These are phyloP conservation scores for Pichia exigua DNA, from an alignment of 805 yeast species.

Conservation along the genomic window DNA sequence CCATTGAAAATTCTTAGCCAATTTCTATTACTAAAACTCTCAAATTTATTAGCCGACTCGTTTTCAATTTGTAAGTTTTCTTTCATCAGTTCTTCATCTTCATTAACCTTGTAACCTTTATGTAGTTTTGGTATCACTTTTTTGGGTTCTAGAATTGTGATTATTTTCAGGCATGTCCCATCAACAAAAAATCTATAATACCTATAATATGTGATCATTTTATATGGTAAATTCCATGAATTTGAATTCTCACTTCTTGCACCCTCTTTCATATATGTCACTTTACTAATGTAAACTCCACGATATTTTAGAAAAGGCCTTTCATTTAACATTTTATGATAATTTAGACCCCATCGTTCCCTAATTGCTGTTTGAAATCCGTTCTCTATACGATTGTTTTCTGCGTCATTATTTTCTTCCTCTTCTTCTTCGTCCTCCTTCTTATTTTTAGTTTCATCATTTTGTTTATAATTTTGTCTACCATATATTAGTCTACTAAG, in stretches of 20 bases:
- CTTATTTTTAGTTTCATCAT: constrained; percentile 16
- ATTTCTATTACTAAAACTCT: constrained; percentile 3
- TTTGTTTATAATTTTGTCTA: constrained; percentile 43
- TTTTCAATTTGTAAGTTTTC: constrained; percentile 10
- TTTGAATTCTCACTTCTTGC: constrained; percentile 57
- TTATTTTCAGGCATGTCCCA: constrained; percentile 64
- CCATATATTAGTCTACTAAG: constrained; percentile 47
- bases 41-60: constrained; percentile 1
- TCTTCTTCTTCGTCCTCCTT: neutral
- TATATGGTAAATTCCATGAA: constrained; percentile 67
- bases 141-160: constrained; percentile 66
- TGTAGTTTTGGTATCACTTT: constrained; percentile 52
- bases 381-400: constrained; percentile 20
- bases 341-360: constrained; percentile 34
- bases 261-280: constrained; percentile 80
- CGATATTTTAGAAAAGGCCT: constrained; percentile 74
- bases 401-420: neutral
- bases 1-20: constrained; percentile 39
- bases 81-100: constrained; percentile 16
- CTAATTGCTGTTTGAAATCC: constrained; percentile 30
- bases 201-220: constrained; percentile 82
- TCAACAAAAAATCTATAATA: constrained; percentile 74
- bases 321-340: constrained; percentile 45
- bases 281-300: constrained; percentile 81
- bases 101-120: constrained; percentile 14